phyloP scores from a whole-genome alignment of 179 eudicot species.

The Silene vulgaris region DNA sequence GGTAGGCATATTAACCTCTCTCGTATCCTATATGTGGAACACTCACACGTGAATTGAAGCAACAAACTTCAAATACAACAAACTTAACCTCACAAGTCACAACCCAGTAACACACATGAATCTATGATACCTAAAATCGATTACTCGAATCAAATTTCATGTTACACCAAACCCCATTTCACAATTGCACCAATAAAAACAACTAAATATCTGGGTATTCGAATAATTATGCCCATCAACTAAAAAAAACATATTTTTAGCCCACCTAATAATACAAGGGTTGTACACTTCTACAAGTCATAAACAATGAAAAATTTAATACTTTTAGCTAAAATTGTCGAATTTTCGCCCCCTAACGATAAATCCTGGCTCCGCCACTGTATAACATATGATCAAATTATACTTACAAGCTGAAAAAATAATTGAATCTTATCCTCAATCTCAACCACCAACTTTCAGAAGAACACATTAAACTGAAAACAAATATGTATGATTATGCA shows the following conservation, averaged over 20 bases:
- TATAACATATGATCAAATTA: neutral
- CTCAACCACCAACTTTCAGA: too few species aligned
- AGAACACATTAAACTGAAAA: neutral
- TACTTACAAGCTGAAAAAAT: neutral
- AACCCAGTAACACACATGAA: too few species aligned
- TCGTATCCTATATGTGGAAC: neutral
- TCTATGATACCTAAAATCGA: too few species aligned
- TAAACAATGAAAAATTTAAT: too few species aligned
- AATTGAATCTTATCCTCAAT: neutral
- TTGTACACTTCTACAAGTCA: too few species aligned
- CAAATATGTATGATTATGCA: neutral
- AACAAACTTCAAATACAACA: too few species aligned
- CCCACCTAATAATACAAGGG: neutral
- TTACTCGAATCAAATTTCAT: too few species aligned
- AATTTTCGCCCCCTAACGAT: too few species aligned
- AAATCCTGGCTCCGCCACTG: too few species aligned
- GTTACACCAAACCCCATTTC: neutral
- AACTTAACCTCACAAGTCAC: too few species aligned
- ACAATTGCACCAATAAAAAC: neutral
- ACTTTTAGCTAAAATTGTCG: too few species aligned
- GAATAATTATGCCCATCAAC: neutral
- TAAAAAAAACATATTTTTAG: neutral
- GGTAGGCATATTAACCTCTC: neutral
- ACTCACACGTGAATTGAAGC: too few species aligned
- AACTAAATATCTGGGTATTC: neutral